phyloP scores from a whole-genome alignment of 176 grass and related monocot genomes.

The Musa beccarii region DNA sequence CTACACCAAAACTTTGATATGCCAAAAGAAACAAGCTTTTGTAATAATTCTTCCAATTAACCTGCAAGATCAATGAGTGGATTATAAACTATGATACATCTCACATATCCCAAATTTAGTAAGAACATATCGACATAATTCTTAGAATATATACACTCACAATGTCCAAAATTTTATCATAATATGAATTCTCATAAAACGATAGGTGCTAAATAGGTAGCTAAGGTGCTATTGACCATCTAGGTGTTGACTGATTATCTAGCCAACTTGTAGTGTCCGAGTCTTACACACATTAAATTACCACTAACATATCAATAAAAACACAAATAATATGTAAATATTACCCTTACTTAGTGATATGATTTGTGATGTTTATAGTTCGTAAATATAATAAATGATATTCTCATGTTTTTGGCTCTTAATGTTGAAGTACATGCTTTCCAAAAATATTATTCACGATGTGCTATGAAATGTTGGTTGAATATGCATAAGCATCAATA shows the following conservation, averaged over 20 bases:
- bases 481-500: too few relatives aligned
- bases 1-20: conserved; percentile 96
- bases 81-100: background rate
- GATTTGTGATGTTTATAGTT: too few relatives aligned
- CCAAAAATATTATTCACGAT: too few relatives aligned
- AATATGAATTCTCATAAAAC: background rate
- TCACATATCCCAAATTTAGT: background rate
- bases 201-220: background rate
- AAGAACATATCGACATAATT: background rate
- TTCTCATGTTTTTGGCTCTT: too few relatives aligned
- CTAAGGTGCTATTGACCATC: background rate
- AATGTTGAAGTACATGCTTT: too few relatives aligned
- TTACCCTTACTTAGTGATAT: too few relatives aligned
- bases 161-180: background rate
- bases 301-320: too few relatives aligned
- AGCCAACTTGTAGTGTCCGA: too few relatives aligned
- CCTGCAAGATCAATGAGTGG: background rate
- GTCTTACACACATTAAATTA: too few relatives aligned
- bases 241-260: background rate
- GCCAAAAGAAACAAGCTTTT: conserved; percentile 65
- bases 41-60: conserved; percentile 38
- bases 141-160: background rate
- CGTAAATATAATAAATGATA: too few relatives aligned
- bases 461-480: too few relatives aligned
- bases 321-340: too few relatives aligned